A percentile compares a stretch with the other conserved stretches of the same genome.
Conservation (phyloP, 2,329 filamentous ascomycete genomes). For the Chrysosphaeria jannelii region DNA sequence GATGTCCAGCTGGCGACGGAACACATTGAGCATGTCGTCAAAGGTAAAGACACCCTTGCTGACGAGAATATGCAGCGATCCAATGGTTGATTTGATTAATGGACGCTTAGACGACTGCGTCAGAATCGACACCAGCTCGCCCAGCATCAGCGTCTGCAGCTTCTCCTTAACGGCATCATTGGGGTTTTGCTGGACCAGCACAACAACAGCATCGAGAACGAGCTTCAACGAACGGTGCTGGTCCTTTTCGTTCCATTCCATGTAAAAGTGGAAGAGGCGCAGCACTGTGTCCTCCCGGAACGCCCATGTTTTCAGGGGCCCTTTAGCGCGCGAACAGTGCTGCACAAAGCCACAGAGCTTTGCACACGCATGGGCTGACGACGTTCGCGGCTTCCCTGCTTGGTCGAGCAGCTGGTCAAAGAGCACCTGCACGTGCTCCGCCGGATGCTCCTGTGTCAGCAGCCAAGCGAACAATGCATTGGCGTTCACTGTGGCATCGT, state of each 20-base stretch:
- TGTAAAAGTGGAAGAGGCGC: slow-evolving; percentile 27
- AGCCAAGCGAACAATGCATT: slow-evolving; percentile 7
- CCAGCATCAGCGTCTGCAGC: slow-evolving; percentile 16
- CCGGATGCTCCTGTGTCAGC: slow-evolving; percentile 3
- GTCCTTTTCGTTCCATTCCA: slow-evolving; percentile 37
- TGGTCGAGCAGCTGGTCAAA: slow-evolving; percentile 17
- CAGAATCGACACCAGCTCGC: slow-evolving; percentile 25
- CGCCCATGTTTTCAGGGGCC: slow-evolving; percentile 15
- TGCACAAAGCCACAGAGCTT: slow-evolving; percentile 32
- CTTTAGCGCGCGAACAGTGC: slow-evolving; percentile 20
- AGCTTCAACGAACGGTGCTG: slow-evolving; percentile 32
- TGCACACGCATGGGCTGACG: slow-evolving; percentile 24
- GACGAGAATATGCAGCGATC: slow-evolving; percentile 33
- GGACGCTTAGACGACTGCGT: slow-evolving; percentile 27
- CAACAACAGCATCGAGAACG: slow-evolving; percentile 24
- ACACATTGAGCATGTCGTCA: slow-evolving; percentile 14
- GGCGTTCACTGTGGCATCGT: slow-evolving; percentile 6
- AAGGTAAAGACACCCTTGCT: slow-evolving; percentile 24
- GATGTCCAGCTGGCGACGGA: slow-evolving; percentile 6
- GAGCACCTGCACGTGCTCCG: slow-evolving; percentile 6
- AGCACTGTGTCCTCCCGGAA: slow-evolving; percentile 18
- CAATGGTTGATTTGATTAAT: slow-evolving; percentile 38
- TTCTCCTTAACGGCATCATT: slow-evolving; percentile 9
- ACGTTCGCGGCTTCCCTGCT: slow-evolving; percentile 21
- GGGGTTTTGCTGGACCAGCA: slow-evolving; percentile 20